Evolutionary conservation across 2,329 filamentous ascomycete species (phyloP).

Genomic region (Colletotrichum somersetense): DNA sequence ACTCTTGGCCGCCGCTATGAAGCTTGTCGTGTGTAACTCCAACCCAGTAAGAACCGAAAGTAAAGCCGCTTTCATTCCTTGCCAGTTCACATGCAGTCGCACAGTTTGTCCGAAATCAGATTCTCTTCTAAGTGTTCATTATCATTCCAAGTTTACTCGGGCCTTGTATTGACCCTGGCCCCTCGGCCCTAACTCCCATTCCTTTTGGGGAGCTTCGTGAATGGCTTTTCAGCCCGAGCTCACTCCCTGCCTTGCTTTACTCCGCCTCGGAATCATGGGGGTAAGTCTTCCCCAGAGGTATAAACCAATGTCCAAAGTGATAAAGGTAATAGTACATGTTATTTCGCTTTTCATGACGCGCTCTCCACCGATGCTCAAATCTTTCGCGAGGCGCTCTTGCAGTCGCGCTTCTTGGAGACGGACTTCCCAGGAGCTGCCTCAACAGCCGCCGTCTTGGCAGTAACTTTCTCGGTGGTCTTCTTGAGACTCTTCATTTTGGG

Average conservation of each 20-base stretch:
- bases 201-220: not conserved
- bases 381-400: not conserved
- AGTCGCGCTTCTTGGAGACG: not conserved
- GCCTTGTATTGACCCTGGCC: constrained; percentile 22
- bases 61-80: not conserved
- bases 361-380: not conserved
- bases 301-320: constrained; percentile 29
- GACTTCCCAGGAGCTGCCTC: not conserved
- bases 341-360: constrained; percentile 25
- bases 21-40: not conserved
- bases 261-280: constrained; percentile 6
- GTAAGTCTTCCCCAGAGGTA: constrained; percentile 19
- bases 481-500: not conserved
- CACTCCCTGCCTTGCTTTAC: constrained; percentile 11
- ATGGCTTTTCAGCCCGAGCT: constrained; percentile 23
- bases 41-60: not conserved
- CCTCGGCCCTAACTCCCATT: constrained; percentile 24
- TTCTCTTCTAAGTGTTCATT: constrained; percentile 32
- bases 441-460: not conserved
- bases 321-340: constrained; percentile 36
- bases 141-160: constrained; percentile 33
- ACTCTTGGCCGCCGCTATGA: too few relatives aligned
- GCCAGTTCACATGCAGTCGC: not conserved
- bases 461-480: constrained; percentile 3
- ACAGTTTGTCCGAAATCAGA: not conserved